Evolutionary conservation across 768 basidiomycete genomes (phyloP), one percentile per base, ranked within the genome.

Genomic region (Mrakia hoshinonis): DNA sequence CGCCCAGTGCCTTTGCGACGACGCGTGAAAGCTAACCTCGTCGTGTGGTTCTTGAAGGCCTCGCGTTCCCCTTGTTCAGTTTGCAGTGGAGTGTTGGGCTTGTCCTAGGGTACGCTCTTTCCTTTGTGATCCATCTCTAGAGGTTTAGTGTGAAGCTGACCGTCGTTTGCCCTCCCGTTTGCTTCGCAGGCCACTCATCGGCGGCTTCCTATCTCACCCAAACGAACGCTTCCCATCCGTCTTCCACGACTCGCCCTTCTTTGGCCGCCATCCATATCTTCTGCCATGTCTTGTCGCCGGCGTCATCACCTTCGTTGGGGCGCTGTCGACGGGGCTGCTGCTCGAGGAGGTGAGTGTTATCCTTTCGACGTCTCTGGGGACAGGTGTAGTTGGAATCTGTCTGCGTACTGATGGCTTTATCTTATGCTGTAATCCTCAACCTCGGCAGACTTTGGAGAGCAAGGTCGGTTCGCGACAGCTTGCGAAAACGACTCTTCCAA

Each of bases 61-160:
- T n/a, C 1, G 51, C 46, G n/a, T 49, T 67, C 47, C 66, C 66
- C 2, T 18, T 67, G 9, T 67, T 67, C 13, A 47, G 24, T 24
- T 38, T 67, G 29, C 36, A 43, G 47, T 67, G 66, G 66, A 29
- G 24, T 26, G 6, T 67, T 4, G 66, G 66, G 12, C n/a, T 67
- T 4, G 34, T 67, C 1, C 36, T 67, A 9, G 66, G 66, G 66
- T 67, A 26, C 9, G 66, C 34, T 29, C 3, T 10, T 26, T 26
- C 31, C 20, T 48, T 24, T n/a, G 3, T 10, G n/a, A n/a, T n/a
- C 5, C 10, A n/a, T 24, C n/a, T n/a, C n/a, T 52, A 22, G 11
- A 22, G 1, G 51, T 52, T 52, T 26, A 10, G 18, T 10, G n/a
- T 20, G 20, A 10, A 2, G 31, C 29, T 62, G 60, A 62, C 29